A percentile compares a stretch with the other conserved stretches of the same genome.
These are phyloP conservation scores for Pseudonectria buxi DNA, from an alignment of 2,329 filamentous ascomycete species.

Conservation along the genomic window DNA sequence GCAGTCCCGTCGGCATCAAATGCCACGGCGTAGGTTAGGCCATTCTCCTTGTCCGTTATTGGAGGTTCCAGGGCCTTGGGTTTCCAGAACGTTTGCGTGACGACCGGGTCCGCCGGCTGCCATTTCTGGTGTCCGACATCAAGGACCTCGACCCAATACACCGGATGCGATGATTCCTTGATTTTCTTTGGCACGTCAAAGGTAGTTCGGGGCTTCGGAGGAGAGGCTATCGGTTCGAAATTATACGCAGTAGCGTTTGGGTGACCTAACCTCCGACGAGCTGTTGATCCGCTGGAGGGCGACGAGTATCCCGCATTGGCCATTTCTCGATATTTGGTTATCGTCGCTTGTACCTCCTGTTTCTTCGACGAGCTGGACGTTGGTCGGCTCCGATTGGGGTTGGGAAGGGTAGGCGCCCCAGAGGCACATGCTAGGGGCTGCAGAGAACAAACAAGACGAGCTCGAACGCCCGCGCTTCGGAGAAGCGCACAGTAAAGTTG, in stretches of 20 bases:
- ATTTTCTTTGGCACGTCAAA: conserved; percentile 38
- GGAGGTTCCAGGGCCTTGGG: conserved; percentile 76
- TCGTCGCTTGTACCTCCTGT: conserved; percentile 31
- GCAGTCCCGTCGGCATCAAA: conserved; percentile 76
- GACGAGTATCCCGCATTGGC: conserved; percentile 21
- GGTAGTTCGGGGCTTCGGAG: conserved; percentile 25
- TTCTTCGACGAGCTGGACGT: conserved; percentile 25
- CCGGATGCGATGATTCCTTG: conserved; percentile 67
- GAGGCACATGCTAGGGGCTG: conserved; percentile 69
- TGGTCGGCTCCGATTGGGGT: conserved; percentile 26
- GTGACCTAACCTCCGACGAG: conserved; percentile 45
- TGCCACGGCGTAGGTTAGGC: conserved; percentile 74
- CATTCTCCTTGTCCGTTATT: conserved; percentile 66
- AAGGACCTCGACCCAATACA: conserved; percentile 94
- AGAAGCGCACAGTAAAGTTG: conserved; percentile 87
- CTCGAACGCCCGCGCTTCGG: conserved; percentile 71
- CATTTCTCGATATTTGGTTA: conserved; percentile 34
- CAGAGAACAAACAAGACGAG: conserved; percentile 82
- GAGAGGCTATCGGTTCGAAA: conserved; percentile 37
- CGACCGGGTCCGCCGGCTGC: conserved; percentile 80
- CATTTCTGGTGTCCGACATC: conserved; percentile 84
- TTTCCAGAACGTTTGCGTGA: conserved; percentile 70
- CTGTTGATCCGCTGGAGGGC: conserved; percentile 28
- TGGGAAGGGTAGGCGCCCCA: conserved; percentile 42
- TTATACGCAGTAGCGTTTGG: conserved; percentile 48